Evolutionary conservation across 176 grass and related monocot species (phyloP).

Genomic region (Alopecurus myosuroides): DNA sequence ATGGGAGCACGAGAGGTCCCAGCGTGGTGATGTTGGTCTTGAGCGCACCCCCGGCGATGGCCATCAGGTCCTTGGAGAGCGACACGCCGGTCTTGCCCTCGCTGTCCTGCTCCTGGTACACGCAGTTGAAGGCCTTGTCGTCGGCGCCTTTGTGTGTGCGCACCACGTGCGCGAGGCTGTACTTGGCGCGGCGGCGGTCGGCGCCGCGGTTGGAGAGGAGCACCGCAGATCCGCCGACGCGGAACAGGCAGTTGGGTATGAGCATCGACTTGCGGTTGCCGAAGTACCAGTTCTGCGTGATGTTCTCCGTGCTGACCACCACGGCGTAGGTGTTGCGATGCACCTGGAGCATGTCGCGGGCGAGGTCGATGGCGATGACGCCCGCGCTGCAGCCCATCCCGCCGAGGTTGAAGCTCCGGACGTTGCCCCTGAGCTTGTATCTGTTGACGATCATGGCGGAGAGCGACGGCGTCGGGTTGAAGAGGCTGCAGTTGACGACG

Average conservation of each 20-base stretch:
- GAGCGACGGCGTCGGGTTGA: conserved; percentile 83
- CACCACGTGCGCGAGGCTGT: conserved; percentile 64
- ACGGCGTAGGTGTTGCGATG: conserved; percentile 67
- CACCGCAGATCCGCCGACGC: conserved; percentile 67
- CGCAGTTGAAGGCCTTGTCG: conserved; percentile 76
- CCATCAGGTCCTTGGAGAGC: conserved; percentile 86
- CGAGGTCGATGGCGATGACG: conserved; percentile 78
- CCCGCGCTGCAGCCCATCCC: conserved; percentile 98
- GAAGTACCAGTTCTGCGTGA: conserved; percentile 94
- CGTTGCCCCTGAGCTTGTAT: conserved; percentile 83
- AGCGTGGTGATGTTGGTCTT: conserved; percentile 98
- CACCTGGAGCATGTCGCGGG: conserved; percentile 71
- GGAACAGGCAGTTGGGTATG: conserved; percentile 81
- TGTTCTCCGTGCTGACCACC: conserved; percentile 92
- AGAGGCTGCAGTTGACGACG: conserved; percentile 91
- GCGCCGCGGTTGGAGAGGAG: conserved; percentile 65
- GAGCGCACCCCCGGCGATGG: conserved; percentile 74
- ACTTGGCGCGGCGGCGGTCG: conserved; percentile 66
- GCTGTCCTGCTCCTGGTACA: conserved; percentile 88
- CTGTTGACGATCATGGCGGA: conserved; percentile 92
- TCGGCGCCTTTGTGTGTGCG: conserved; percentile 81
- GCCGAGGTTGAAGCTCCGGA: conserved; percentile 72
- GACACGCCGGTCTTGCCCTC: conserved; percentile 69
- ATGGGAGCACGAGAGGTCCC: conserved; percentile 70
- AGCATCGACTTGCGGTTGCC: conserved; percentile 91